A percentile compares a stretch with the other conserved stretches of the same genome.
phyloP scores from a whole-genome alignment of 257 asterid genomes.

The Catharanthus roseus region DNA sequence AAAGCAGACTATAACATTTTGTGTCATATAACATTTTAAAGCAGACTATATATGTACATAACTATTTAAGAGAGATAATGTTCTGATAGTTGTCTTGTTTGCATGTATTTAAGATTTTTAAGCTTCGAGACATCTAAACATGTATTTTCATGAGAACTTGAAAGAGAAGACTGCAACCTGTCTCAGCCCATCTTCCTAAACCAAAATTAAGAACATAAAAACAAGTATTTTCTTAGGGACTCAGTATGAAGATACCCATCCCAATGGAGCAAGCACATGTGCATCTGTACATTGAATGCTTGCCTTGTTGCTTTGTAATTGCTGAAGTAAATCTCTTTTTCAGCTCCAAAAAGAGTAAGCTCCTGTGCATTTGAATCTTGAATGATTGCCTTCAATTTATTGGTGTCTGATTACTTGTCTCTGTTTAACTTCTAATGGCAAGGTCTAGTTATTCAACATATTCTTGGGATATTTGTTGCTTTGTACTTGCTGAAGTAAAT shows the following conservation, averaged over 20 bases:
- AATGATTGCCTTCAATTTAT: background rate
- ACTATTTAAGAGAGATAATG: background rate
- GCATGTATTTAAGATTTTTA: background rate
- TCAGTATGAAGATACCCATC: background rate
- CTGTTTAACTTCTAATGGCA: background rate
- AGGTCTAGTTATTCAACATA: background rate
- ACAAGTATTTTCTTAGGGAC: background rate
- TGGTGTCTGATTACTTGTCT: background rate
- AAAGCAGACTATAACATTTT: too few species aligned
- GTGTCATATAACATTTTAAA: too few species aligned
- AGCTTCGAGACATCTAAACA: background rate
- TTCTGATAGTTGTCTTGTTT: background rate
- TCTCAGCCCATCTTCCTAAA: background rate
- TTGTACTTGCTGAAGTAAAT: background rate
- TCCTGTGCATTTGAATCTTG: background rate
- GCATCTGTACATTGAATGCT: too few species aligned
- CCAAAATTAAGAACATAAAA: background rate
- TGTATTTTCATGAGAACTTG: background rate
- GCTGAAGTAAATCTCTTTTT: too few species aligned
- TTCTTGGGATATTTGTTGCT: background rate
- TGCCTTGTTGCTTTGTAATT: too few species aligned
- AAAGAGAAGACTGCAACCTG: background rate
- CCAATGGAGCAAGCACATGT: background rate
- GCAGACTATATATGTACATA: too few species aligned
- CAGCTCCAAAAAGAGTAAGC: too few species aligned